phyloP scores from a whole-genome alignment of 441 rosid species.

The Geranium incanum region DNA sequence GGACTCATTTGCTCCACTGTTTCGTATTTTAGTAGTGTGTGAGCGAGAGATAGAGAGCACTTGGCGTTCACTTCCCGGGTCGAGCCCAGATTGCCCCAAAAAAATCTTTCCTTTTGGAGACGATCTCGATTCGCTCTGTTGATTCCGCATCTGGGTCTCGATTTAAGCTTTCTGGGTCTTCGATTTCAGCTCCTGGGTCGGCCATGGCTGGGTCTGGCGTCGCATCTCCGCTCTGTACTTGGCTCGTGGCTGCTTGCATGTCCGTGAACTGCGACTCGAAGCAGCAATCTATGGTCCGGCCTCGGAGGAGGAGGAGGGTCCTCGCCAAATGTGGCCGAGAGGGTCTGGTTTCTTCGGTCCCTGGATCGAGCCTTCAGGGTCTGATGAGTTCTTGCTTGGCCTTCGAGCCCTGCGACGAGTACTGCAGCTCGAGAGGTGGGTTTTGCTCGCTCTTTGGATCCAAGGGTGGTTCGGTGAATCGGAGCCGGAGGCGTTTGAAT shows the following conservation, averaged over 20 bases:
- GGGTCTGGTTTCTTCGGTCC: conserved; percentile 32
- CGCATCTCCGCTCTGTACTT: conserved; percentile 81
- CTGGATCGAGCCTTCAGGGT: conserved; percentile 50
- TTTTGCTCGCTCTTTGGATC: conserved; percentile 48
- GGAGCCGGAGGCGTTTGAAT: conserved; percentile 38
- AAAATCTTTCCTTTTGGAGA: neutral
- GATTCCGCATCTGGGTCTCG: conserved; percentile 19
- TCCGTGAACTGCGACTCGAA: conserved; percentile 51
- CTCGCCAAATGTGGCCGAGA: conserved; percentile 27
- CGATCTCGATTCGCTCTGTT: conserved; percentile 13
- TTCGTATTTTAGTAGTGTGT: neutral
- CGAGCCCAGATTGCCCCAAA: neutral
- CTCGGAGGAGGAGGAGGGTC: conserved; percentile 37
- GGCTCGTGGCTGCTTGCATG: conserved; percentile 94
- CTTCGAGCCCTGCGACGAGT: conserved; percentile 61
- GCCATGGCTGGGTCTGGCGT: conserved; percentile 38
- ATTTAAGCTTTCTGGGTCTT: conserved; percentile 20
- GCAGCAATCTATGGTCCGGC: conserved; percentile 24
- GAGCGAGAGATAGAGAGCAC: neutral
- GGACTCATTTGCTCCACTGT: too few relatives aligned
- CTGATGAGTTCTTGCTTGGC: conserved; percentile 56
- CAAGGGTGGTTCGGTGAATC: conserved; percentile 33
- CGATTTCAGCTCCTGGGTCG: conserved; percentile 10
- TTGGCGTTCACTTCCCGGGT: neutral
- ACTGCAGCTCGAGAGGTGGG: conserved; percentile 36